Evolutionary conservation across 2,329 filamentous ascomycete species (phyloP), one percentile per base, ranked within the genome.

Genomic region (Helminthosporium solani): DNA sequence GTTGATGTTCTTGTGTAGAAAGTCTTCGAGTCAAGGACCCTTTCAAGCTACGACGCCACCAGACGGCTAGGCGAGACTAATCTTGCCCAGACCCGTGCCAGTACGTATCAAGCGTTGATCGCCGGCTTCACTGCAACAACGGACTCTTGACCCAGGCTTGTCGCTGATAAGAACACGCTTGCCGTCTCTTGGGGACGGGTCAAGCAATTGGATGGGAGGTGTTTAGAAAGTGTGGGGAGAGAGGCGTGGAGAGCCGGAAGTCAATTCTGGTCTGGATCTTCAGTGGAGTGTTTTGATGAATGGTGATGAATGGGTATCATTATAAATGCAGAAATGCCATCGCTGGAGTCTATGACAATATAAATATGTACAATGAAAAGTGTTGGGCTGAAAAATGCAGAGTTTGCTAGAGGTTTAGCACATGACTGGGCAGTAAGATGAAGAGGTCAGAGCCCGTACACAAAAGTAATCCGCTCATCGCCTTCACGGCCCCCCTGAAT

Each of bases 391-490:
- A 9, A 25, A 25, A 25, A 25, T 25, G 23, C 6, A 25, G 9
- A 25, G 23, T 9, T 25, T 25, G 23, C 23, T 25, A 25, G 9
- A 25, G 23, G 5, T 5, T 25, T 25, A 9, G 9, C 23, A 25
- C 23, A 25, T 25, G 23, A 25, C 7, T 12, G 28, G 7, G 14
- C 5, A 31, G 14, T 12, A 12, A n/a, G 6, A 31, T 12, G 8
- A n/a, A n/a, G 28, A 23, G 5, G 2, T 53, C 44, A 64, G 20
- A 68, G 45, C 9, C 72, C 70, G 50, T 76, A 77, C 38, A 70
- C 54, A 56, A 75, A 77, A 0, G 74, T 77, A 38, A 76, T 52
- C 59, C 67, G 75, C 59, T 76, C 73, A 42, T 77, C 74, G 3
- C 74, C 75, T 21, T 69, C 56, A 50, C 68, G 61, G 7, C 68